Conservation (phyloP, 495 filamentous ascomycete genomes). For the Penicillium malachiteum region DNA sequence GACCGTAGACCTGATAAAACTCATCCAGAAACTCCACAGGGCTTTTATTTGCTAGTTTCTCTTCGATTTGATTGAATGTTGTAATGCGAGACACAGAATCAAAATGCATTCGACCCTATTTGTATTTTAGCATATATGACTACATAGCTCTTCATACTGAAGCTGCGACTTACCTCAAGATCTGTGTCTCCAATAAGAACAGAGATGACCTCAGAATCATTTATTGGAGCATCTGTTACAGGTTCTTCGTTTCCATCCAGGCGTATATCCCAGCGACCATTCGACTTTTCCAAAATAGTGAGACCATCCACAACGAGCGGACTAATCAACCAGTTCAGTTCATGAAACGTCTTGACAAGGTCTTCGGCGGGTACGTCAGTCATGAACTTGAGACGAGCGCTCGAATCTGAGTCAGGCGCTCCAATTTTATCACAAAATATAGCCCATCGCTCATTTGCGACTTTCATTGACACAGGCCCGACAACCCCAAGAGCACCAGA, state of each 20-base stretch:
- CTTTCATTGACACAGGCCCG: not conserved
- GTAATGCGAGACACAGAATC: not conserved
- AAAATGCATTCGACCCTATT: not conserved
- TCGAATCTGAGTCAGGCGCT: not conserved
- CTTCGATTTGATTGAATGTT: not conserved
- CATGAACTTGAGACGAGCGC: not conserved
- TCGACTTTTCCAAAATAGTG: not conserved
- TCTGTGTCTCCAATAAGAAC: constrained; percentile 1
- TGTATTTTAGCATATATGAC: not conserved
- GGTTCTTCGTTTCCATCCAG: not conserved
- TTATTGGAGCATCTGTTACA: not conserved
- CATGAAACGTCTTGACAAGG: not conserved
- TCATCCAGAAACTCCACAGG: not conserved
- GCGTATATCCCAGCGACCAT: not conserved
- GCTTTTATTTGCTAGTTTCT: not conserved
- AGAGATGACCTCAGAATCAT: not conserved
- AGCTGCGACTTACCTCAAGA: not conserved
- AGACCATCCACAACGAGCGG: not conserved
- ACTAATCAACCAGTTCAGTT: not conserved
- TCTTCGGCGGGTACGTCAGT: not conserved
- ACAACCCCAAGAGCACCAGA: not conserved
- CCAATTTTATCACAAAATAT: not conserved
- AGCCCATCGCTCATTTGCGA: not conserved
- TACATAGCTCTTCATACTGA: not conserved
- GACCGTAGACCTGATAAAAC: not conserved